Percentiles rank a stretch among this genome's conserved stretches.
phyloP scores from a whole-genome alignment of 345 rosid species.

The Hibiscus mutabilis region DNA sequence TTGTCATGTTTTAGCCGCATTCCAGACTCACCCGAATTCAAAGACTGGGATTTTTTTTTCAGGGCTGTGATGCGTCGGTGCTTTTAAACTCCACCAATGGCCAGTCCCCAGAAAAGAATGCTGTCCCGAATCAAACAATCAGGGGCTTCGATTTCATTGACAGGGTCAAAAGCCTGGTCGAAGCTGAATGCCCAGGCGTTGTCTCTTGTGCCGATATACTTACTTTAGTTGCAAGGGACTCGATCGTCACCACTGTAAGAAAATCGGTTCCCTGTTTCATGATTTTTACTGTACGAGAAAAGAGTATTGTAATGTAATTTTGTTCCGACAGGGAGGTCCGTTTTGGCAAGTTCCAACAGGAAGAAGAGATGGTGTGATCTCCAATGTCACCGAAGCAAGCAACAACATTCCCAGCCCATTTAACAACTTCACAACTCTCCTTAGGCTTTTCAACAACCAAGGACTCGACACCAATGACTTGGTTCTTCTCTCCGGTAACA shows the following conservation, averaged over 20 bases:
- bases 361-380: conserved; percentile 63
- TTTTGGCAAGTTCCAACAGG: conserved; percentile 86
- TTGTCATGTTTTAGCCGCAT: too few relatives aligned
- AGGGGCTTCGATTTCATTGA: conserved; percentile 78
- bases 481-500: conserved; percentile 50
- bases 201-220: conserved; percentile 82
- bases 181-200: conserved; percentile 60
- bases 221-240: conserved; percentile 62
- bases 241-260: conserved; percentile 60
- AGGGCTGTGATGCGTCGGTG: conserved; percentile 93
- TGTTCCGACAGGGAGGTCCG: conserved; percentile 64
- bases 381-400: conserved; percentile 50
- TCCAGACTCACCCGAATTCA: neutral
- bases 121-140: conserved; percentile 58
- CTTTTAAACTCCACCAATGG: conserved; percentile 65
- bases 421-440: conserved; percentile 52
- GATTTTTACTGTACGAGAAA: neutral
- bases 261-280: neutral
- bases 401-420: conserved; percentile 55
- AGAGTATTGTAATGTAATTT: neutral
- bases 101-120: conserved; percentile 42
- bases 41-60: neutral
- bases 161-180: conserved; percentile 50
- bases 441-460: conserved; percentile 39
- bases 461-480: conserved; percentile 70